Conservation (phyloP, 352 stramenopile species). For the Stramenopiles sp. region DNA sequence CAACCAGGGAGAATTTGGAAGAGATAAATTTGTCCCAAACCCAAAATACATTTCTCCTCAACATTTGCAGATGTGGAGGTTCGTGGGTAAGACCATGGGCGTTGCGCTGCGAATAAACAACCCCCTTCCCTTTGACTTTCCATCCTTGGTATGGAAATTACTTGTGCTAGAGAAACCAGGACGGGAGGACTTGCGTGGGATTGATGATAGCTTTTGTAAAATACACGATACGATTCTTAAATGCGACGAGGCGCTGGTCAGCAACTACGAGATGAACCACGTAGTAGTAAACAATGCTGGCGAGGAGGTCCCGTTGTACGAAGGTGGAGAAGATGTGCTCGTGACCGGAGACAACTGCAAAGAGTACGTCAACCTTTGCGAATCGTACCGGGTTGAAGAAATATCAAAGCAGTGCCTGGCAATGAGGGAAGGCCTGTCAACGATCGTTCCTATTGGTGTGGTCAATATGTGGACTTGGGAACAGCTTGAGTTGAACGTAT, state of each 20-base stretch:
- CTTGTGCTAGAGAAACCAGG: not conserved
- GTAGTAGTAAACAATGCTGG: conserved; percentile 10
- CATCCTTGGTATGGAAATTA: conserved; percentile 13
- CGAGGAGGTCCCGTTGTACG: not conserved
- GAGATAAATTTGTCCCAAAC: conserved; percentile 4
- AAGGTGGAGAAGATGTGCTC: not conserved
- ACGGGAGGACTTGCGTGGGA: not conserved
- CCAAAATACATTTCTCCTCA: not conserved
- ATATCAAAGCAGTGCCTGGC: not conserved
- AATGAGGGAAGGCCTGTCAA: not conserved
- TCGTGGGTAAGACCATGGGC: conserved; percentile 1
- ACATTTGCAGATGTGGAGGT: conserved; percentile 10
- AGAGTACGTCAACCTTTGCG: not conserved
- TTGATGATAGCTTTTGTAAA: conserved; percentile 12
- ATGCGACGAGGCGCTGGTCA: not conserved
- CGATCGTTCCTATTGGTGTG: conserved; percentile 8
- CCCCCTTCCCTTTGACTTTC: not conserved
- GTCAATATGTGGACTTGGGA: conserved; percentile 2
- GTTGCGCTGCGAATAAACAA: conserved; percentile 9
- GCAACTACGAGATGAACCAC: not conserved
- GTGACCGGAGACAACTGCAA: not conserved
- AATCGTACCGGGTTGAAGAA: not conserved
- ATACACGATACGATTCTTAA: not conserved
- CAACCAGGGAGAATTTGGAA: conserved; percentile 6
- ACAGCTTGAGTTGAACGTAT: conserved; percentile 8